Evolutionary conservation across 208 protist genomes (phyloP).

Genomic region (Trypanosomatidae sp.): DNA sequence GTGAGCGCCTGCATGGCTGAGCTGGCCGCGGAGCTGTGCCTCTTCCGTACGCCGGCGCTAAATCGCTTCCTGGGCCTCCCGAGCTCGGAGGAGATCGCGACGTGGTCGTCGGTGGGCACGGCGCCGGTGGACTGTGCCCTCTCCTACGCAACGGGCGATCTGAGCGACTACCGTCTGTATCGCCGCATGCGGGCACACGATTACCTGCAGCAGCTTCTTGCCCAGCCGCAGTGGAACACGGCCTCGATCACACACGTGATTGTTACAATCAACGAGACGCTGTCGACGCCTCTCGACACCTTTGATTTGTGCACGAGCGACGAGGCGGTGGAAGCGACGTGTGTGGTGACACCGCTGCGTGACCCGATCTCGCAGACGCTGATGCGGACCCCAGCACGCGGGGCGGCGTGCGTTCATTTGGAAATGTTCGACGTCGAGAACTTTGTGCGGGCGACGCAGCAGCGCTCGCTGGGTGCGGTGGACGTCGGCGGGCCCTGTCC

Average conservation of each 20-base stretch:
- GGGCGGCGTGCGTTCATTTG: slow-evolving; percentile 53
- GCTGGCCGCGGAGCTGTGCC: slow-evolving; percentile 15
- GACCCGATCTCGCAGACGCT: slow-evolving; percentile 63
- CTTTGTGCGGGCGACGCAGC: slow-evolving; percentile 59
- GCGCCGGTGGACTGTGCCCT: slow-evolving; percentile 23
- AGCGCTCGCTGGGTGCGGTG: slow-evolving; percentile 18
- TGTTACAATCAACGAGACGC: slow-evolving; percentile 24
- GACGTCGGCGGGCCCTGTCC: slow-evolving; percentile 46
- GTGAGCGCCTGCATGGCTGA: slow-evolving; percentile 26
- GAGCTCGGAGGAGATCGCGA: not conserved
- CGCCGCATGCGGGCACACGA: slow-evolving; percentile 28
- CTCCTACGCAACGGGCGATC: slow-evolving; percentile 52
- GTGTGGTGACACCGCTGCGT: slow-evolving; percentile 46
- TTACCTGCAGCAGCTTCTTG: slow-evolving; percentile 40
- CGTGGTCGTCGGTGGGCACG: slow-evolving; percentile 1
- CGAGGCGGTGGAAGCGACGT: slow-evolving; percentile 30
- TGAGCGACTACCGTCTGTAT: slow-evolving; percentile 39
- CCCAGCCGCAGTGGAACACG: slow-evolving; percentile 27
- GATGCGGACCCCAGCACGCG: slow-evolving; percentile 57
- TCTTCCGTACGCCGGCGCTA: slow-evolving; percentile 20
- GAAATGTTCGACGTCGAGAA: slow-evolving; percentile 74
- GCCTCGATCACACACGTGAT: slow-evolving; percentile 20
- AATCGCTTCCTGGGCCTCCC: slow-evolving; percentile 3
- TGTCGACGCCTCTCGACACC: slow-evolving; percentile 11
- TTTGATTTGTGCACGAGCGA: slow-evolving; percentile 22